Conservation (phyloP, 2,329 filamentous ascomycete species). For the Xylariales sp. region DNA sequence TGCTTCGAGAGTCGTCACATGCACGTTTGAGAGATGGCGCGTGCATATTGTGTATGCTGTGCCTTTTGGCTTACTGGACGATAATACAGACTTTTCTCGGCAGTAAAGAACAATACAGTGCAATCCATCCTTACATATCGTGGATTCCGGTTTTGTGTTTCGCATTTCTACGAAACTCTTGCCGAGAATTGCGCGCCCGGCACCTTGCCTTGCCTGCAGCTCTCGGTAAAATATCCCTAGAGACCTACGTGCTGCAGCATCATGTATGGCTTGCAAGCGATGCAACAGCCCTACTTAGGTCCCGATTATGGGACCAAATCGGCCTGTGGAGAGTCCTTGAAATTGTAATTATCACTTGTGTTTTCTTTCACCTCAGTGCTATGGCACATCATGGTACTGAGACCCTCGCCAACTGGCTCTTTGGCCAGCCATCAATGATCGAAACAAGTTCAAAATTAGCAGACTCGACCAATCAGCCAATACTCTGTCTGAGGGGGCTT, state of each 20-base stretch:
- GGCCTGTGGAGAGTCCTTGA: constrained; percentile 15
- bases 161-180: constrained; percentile 46
- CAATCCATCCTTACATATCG: constrained; percentile 48
- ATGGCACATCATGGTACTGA: constrained; percentile 17
- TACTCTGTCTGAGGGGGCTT: no score
- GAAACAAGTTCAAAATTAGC: no score
- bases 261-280: constrained; percentile 60
- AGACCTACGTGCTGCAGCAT: constrained; percentile 56
- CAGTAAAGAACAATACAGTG: constrained; percentile 39
- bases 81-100: constrained; percentile 18
- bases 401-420: constrained; percentile 13
- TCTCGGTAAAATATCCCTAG: constrained; percentile 53
- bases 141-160: constrained; percentile 49
- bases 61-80: constrained; percentile 28
- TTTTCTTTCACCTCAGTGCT: constrained; percentile 19
- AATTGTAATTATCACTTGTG: constrained; percentile 17
- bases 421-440: no score
- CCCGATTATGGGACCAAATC: constrained; percentile 9
- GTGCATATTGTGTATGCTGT: constrained; percentile 8
- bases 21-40: constrained; percentile 1
- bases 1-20: not conserved
- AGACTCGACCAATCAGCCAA: no score
- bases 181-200: constrained; percentile 31
- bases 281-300: constrained; percentile 44
- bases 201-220: constrained; percentile 45